These are phyloP conservation scores for Austroboletus novae-zelandiae DNA, from an alignment of 1,284 basidiomycete genomes.

Conservation along the genomic window DNA sequence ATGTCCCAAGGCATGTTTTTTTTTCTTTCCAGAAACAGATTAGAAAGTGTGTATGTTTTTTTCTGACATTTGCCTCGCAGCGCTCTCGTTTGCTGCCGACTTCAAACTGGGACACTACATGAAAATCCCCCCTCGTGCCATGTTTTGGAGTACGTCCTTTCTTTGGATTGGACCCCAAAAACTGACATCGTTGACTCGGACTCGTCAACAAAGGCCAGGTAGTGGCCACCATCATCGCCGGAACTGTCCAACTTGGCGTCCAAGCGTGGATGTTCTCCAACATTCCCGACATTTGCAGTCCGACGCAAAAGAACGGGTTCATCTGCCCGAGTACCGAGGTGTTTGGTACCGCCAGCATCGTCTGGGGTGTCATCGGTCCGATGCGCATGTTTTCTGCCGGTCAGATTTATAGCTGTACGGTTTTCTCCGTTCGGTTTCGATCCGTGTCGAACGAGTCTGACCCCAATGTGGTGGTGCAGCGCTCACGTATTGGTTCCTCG, in stretches of 20 bases:
- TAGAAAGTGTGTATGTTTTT: too few relatives aligned
- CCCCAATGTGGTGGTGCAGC: constrained; percentile 10
- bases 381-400: constrained; percentile 27
- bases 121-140: constrained; percentile 50
- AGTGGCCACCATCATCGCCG: constrained; percentile 41
- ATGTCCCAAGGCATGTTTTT: constrained; percentile 33
- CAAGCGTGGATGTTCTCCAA: constrained; percentile 43
- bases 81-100: constrained; percentile 42
- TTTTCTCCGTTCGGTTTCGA: not conserved
- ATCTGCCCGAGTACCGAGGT: constrained; percentile 41
- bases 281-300: constrained; percentile 27
- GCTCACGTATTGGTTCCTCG: constrained; percentile 55
- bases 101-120: constrained; percentile 53
- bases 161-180: too few relatives aligned
- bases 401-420: constrained; percentile 23
- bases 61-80: constrained; percentile 10
- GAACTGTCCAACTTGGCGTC: constrained; percentile 41
- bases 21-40: too few relatives aligned
- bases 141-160: constrained; percentile 36
- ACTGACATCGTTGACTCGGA: too few relatives aligned
- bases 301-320: constrained; percentile 29
- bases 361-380: constrained; percentile 46
- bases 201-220: constrained; percentile 32
- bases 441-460: not conserved
- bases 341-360: constrained; percentile 40